A percentile compares a stretch with the other conserved stretches of the same genome.
Evolutionary conservation across 768 basidiomycete species (phyloP).

Genomic region (Termitomyces sp.): DNA sequence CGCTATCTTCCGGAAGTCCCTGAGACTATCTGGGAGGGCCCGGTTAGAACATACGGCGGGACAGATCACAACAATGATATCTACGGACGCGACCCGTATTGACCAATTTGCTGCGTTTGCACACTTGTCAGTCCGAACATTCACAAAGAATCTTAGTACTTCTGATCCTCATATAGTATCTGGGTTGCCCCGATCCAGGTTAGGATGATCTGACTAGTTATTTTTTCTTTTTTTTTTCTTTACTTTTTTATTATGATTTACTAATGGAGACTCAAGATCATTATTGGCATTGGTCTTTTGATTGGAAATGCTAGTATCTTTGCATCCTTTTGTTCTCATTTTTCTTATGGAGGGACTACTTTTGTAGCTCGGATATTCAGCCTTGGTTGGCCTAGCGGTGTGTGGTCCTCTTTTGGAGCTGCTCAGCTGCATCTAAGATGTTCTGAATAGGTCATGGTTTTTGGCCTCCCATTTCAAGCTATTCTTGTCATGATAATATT

Average conservation of each 20-base stretch:
- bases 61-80: constrained; percentile 66
- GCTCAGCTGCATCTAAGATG: not conserved
- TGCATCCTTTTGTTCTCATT: not conserved
- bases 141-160: not conserved
- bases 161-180: constrained; percentile 26
- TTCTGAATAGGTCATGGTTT: constrained; percentile 34
- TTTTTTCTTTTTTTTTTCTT: no score
- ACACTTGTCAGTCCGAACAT: constrained; percentile 28
- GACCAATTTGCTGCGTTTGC: constrained; percentile 40
- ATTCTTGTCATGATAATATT: constrained; percentile 48
- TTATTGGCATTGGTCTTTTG: constrained; percentile 56
- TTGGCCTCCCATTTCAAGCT: constrained; percentile 56
- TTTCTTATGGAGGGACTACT: not conserved
- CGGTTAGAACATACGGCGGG: constrained; percentile 56
- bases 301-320: constrained; percentile 43
- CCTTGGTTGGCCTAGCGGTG: constrained; percentile 56
- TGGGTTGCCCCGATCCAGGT: constrained; percentile 62
- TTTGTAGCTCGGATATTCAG: constrained; percentile 58
- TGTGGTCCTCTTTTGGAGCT: constrained; percentile 9
- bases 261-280: constrained; percentile 26
- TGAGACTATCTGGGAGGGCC: constrained; percentile 58
- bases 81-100: constrained; percentile 52
- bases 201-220: not conserved
- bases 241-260: not conserved
- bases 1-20: constrained; percentile 57